These are phyloP conservation scores for Trichosporon ovoides DNA, from an alignment of 1,284 basidiomycete species.

Conservation along the genomic window DNA sequence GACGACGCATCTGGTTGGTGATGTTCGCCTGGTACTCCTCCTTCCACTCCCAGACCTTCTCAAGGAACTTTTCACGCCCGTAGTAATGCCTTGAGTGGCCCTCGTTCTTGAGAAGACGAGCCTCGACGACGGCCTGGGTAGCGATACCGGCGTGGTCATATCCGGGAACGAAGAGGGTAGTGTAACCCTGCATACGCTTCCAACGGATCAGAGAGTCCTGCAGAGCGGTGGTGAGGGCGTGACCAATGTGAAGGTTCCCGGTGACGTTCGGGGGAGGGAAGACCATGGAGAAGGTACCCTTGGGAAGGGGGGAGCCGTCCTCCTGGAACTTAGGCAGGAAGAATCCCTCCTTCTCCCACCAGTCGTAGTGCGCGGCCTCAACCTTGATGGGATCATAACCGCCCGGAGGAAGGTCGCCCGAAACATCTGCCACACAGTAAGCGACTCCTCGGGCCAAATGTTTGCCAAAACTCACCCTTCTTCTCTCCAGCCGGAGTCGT, in stretches of 20 bases:
- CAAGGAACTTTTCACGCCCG: slow-evolving; percentile 85
- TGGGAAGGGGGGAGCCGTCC: slow-evolving; percentile 55
- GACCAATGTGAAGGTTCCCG: slow-evolving; percentile 92
- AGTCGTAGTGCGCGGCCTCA: slow-evolving; percentile 96
- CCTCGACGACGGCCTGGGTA: slow-evolving; percentile 97
- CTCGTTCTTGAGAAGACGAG: slow-evolving; percentile 75
- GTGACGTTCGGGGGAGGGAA: slow-evolving; percentile 97
- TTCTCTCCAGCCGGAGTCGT: slow-evolving; percentile 81
- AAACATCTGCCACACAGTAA: slow-evolving; percentile 62
- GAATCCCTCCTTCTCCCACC: slow-evolving; percentile 89
- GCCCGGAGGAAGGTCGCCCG: slow-evolving; percentile 66
- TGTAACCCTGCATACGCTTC: slow-evolving; percentile 95
- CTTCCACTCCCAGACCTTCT: slow-evolving; percentile 95
- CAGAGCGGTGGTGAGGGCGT: slow-evolving; percentile 86
- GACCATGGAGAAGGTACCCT: slow-evolving; percentile 80
- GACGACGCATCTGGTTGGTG: slow-evolving; percentile 77
- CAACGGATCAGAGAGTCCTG: slow-evolving; percentile 86
- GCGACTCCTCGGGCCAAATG: too few species aligned
- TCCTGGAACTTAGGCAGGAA: slow-evolving; percentile 71
- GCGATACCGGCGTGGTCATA: slow-evolving; percentile 99
- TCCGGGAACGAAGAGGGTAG: slow-evolving; percentile 84
- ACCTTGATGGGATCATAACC: slow-evolving; percentile 94
- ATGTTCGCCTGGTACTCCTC: slow-evolving; percentile 94
- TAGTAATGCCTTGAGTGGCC: slow-evolving; percentile 88
- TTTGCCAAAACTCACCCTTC: slow-evolving; percentile 60